A percentile compares a stretch with the other conserved stretches of the same genome.
These are phyloP conservation scores for Tricholoma sp. DNA, from an alignment of 768 basidiomycete genomes.

Conservation along the genomic window DNA sequence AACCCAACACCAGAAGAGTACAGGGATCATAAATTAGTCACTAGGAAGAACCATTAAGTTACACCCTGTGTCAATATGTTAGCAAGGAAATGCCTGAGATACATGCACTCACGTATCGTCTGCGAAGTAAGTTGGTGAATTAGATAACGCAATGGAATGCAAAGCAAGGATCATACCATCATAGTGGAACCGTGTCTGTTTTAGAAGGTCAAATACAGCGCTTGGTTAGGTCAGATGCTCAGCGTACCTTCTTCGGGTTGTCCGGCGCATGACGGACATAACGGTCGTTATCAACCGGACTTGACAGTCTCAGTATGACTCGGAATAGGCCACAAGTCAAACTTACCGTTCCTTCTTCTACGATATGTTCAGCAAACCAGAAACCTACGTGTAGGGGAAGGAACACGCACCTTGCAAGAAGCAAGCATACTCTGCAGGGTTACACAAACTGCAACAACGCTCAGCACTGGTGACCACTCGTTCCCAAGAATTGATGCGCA, in stretches of 20 bases:
- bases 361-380: neutral
- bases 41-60: neutral
- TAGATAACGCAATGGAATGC: constrained; percentile 4
- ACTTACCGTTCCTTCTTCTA: constrained; percentile 58
- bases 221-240: neutral
- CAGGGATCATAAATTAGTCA: neutral
- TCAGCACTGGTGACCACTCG: constrained; percentile 89
- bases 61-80: neutral
- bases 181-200: constrained; percentile 75
- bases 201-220: neutral
- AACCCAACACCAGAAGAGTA: neutral
- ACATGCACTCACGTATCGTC: constrained; percentile 55
- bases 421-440: constrained; percentile 92
- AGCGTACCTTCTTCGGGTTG: constrained; percentile 79
- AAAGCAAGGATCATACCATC: constrained; percentile 51
- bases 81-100: neutral
- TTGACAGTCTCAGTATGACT: constrained; percentile 23
- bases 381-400: neutral
- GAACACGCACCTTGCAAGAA: constrained; percentile 70
- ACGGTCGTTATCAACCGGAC: constrained; percentile 79
- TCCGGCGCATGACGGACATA: constrained; percentile 76
- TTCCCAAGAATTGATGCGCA: constrained; percentile 87
- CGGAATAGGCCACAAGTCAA: neutral
- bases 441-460: constrained; percentile 75
- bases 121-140: constrained; percentile 18